A percentile compares a stretch with the other conserved stretches of the same genome.
Evolutionary conservation across 1,139 yeast species (phyloP).

Genomic region (Pichia sp.): DNA sequence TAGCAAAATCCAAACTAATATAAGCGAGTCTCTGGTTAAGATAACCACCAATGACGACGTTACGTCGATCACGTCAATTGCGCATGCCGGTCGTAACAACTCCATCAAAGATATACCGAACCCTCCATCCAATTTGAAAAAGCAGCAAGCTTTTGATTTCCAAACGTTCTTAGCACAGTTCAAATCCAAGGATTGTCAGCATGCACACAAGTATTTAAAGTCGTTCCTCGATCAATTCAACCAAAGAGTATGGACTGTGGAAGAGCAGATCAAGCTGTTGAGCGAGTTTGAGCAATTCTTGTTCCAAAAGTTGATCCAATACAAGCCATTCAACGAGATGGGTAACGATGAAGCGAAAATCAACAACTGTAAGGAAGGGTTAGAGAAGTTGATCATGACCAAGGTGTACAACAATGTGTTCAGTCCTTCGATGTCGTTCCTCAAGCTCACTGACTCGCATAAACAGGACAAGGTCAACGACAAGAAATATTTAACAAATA

Average conservation of each 20-base stretch:
- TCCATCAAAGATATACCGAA: slow-evolving; percentile 25
- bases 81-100: slow-evolving; percentile 5
- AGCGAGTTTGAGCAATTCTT: slow-evolving; percentile 73
- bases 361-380: slow-evolving; percentile 82
- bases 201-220: slow-evolving; percentile 81
- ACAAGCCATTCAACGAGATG: slow-evolving; percentile 75
- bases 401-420: slow-evolving; percentile 76
- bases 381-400: slow-evolving; percentile 91
- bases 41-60: too few relatives aligned
- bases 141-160: slow-evolving; percentile 63
- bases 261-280: slow-evolving; percentile 76
- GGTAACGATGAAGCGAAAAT: slow-evolving; percentile 50
- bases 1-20: slow-evolving; percentile 3
- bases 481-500: slow-evolving; percentile 49
- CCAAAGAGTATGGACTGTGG: slow-evolving; percentile 67
- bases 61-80: background rate
- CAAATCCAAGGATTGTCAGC: slow-evolving; percentile 77
- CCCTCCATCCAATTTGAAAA: slow-evolving; percentile 26
- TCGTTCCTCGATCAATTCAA: slow-evolving; percentile 77
- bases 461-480: slow-evolving; percentile 66
- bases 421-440: slow-evolving; percentile 65
- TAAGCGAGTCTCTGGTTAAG: background rate
- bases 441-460: slow-evolving; percentile 48
- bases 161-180: slow-evolving; percentile 74
- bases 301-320: slow-evolving; percentile 58